Base-by-base conservation (phyloP, 164 flowering plant genomes). In the Sedum album region DNA sequence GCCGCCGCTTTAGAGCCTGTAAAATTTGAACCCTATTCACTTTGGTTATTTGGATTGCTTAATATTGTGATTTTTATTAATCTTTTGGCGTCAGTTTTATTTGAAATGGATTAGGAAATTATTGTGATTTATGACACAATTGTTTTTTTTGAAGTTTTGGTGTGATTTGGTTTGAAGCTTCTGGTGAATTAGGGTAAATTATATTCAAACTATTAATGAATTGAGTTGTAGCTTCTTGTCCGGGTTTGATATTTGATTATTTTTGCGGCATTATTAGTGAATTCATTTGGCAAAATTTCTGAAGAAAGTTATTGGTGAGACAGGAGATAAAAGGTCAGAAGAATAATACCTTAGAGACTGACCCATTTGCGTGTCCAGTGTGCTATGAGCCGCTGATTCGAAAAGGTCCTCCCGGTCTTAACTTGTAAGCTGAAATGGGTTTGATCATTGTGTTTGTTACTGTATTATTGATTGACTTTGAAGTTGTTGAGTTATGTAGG, bases 401-500 rank as follows among this genome's bases (percentile, higher is more conserved):
- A 76, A 89, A 83, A 79, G 97, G 98, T 3, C 97, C 94, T 71
- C 71, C 93, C 30, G 98, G 98, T 73, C 73, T 93, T 66, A 93
- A 85, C 77, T 73, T 89, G 98, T 93, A 82, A 84, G 96, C 85
- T 77, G 30, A 64, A 35, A 23, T 69, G 31, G 26, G 10, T 66
- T n/a, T 18, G 7, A 44, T 17, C 38, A 28, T 23, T 69, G 2
- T 18, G 7, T 38, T 38, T 41, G 48, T 11, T 31, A 21, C 3
- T 4, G 20, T 57, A n/a, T 30, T 20, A 18, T 31, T 36, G 2
- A 21, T 60, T 69, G 33, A 69, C 11, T 70, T 36, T 48, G 51
- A 41, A 17, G 21, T 69, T 35, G 5, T 64, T 64, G 36, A 60
- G 55, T 72, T 33, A 41, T 81, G 66, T 83, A 93, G 98, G 83